Percentiles rank a stretch among this genome's conserved stretches.
These are phyloP conservation scores for Zea mays DNA, from an alignment of 176 grass and related monocot genomes.

Conservation along the genomic window Zm-B73-REFERENCE-NAM-5.0 NC_050098.1:195161001-195161500, in stretches of 20 bases:
- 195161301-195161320: no score
- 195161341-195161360: background rate
- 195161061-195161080: background rate
- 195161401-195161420: background rate
- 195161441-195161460: conserved; percentile 2
- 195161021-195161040: background rate
- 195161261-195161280: no score
- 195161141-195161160: background rate
- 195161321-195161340: background rate
- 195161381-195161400: background rate
- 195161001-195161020: background rate
- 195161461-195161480: background rate
- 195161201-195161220: background rate
- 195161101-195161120: background rate
- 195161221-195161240: background rate
- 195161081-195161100: background rate
- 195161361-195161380: conserved; percentile 24
- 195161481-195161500: background rate
- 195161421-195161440: conserved; percentile 32
- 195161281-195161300: no score
- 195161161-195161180: background rate
- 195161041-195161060: conserved; percentile 8
- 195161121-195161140: background rate
- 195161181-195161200: background rate
- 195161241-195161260: no score